Conservation (phyloP, 148 eudicot species). For the Vaccinium darrowii region DNA sequence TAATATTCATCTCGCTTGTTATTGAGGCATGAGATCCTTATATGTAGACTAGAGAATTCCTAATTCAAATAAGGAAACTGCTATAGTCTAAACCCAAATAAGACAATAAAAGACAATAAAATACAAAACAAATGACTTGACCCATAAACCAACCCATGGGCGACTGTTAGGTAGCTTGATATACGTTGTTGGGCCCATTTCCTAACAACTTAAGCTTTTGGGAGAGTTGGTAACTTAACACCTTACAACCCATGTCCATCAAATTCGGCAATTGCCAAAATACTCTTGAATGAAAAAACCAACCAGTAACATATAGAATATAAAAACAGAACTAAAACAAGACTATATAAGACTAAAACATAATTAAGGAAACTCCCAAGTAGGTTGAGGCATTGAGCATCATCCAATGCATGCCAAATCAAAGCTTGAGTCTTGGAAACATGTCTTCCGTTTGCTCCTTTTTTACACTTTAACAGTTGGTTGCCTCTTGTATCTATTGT, state of each 20-base stretch:
- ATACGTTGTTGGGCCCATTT: too few species aligned
- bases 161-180: too few species aligned
- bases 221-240: too few species aligned
- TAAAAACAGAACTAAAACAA: neutral
- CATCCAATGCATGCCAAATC: neutral
- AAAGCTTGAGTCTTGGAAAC: neutral
- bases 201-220: too few species aligned
- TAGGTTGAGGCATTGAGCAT: neutral
- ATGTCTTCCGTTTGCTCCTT: neutral
- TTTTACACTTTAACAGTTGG: neutral
- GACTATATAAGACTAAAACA: neutral
- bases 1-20: neutral
- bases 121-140: neutral
- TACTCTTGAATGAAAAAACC: too few species aligned
- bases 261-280: neutral
- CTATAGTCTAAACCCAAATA: neutral
- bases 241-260: neutral
- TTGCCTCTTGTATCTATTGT: neutral
- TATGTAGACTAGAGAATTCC: neutral
- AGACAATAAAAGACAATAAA: neutral
- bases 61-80: neutral
- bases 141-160: neutral
- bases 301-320: too few species aligned
- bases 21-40: neutral
- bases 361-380: neutral